Base-by-base conservation (phyloP, 495 filamentous ascomycete genomes). In the Aspergillus diversus region DNA sequence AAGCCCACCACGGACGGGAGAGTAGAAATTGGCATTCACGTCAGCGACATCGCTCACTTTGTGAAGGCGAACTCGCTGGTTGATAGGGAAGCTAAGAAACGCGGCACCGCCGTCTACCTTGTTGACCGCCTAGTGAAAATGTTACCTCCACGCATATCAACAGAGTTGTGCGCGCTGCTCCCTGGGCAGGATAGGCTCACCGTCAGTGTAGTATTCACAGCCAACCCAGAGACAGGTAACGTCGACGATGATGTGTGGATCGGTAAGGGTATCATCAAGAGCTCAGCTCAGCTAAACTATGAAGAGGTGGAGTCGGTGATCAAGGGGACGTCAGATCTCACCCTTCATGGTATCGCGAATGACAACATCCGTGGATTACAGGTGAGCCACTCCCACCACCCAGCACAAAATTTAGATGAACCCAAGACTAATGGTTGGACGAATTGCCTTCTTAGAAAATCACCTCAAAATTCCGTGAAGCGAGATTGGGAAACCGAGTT, bases 51-150 rank as follows among this genome's bases (percentile, higher is more conserved):
- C 63, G 91, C 95, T 49, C 92, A 98, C 75, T 99, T 99, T 63
- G 91, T 99, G 72, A 98, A 98, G 80, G 82, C 87, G 39, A 97
- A 96, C 81, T 97, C 95, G 21, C 84, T 99, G 54, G 94, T 97
- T 35, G 95, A 99, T 71, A 90, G 95, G 48, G 95, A 99, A 78
- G 95, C 95, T 1, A 97, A 96, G 86, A 99, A 99, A 82, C 90
- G 95, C 34, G 96, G 94, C 60, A 98, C 95, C 55, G 93, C 91
- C 39, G 95, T 99, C 15, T 93, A 98, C 67, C 80, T 99, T 55
- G 89, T 96, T 75, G 93, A 97, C 77, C 86, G 92, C 31, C 86
- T 90, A 57, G 97, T 97, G 71, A 92, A 93, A 65, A 85, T 99
- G 85, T 85, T 99, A 50, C 95, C 95, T 15, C 81, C 90, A 0